These are phyloP conservation scores for Candida sithepensis DNA, from an alignment of 805 yeast species.

Conservation along the genomic window DNA sequence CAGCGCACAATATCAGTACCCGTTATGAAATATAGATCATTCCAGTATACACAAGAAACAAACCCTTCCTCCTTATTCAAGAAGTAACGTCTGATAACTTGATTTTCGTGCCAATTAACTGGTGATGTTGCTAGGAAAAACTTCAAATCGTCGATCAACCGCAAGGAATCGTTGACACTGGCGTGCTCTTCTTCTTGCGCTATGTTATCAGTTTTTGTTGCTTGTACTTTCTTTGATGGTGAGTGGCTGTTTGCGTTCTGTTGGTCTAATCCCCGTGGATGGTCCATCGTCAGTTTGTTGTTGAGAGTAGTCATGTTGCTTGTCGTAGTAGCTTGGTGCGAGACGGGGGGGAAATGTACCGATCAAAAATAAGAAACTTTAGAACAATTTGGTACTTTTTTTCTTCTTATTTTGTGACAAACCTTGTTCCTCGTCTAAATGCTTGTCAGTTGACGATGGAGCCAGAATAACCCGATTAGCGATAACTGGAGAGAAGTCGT, in stretches of 20 bases:
- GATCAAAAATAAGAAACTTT: no score
- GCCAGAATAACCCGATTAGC: no score
- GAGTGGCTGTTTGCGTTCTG: no score
- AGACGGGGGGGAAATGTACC: no score
- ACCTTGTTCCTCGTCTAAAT: no score
- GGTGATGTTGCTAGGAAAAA: conserved; percentile 92
- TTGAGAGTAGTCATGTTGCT: background rate
- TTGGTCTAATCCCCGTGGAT: background rate
- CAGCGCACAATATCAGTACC: conserved; percentile 97
- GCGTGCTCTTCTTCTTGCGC: background rate
- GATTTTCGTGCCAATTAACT: conserved; percentile 87
- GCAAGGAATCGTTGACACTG: conserved; percentile 47
- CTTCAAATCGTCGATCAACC: conserved; percentile 72
- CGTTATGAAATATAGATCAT: conserved; percentile 81
- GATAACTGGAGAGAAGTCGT: no score
- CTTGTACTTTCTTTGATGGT: no score
- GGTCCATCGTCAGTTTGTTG: background rate
- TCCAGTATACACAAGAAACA: conserved; percentile 91
- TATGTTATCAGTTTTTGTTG: no score
- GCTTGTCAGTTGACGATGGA: no score
- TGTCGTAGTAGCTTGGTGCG: no score
- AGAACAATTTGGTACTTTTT: no score
- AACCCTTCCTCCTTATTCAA: conserved; percentile 87
- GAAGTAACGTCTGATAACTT: conserved; percentile 80
- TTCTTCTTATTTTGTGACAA: no score